phyloP scores from a whole-genome alignment of 306 rosid genomes.

The Begonia fuchsioides region DNA sequence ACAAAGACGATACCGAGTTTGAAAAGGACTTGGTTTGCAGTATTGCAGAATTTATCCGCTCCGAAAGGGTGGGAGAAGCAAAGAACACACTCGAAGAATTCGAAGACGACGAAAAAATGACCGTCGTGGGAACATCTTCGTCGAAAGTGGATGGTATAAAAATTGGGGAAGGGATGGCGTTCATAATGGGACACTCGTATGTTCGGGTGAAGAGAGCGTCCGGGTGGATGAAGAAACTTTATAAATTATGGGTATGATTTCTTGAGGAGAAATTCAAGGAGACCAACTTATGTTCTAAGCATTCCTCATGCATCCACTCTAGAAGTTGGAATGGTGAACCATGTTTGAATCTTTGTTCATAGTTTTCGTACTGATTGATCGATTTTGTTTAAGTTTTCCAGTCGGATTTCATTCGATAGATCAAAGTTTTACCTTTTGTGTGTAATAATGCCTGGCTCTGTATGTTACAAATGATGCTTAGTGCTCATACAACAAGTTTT shows the following conservation, averaged over 20 bases:
- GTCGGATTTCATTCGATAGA: too few species aligned
- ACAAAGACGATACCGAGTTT: constrained; percentile 77
- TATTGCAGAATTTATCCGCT: constrained; percentile 74
- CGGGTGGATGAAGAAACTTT: constrained; percentile 58
- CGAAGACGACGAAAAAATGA: constrained; percentile 53
- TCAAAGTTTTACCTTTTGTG: too few species aligned
- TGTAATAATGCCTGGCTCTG: too few species aligned
- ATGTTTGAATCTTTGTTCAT: constrained; percentile 27
- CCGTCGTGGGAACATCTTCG: constrained; percentile 79
- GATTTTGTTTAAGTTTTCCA: too few species aligned
- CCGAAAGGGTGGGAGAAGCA: constrained; percentile 32
- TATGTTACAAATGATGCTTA: too few species aligned
- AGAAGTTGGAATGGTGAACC: constrained; percentile 91
- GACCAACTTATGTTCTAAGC: constrained; percentile 69
- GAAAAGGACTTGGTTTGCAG: constrained; percentile 87
- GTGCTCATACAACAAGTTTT: too few species aligned
- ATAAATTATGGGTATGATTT: constrained; percentile 85
- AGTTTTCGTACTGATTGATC: not conserved
- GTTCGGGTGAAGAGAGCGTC: constrained; percentile 91
- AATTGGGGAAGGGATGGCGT: constrained; percentile 72
- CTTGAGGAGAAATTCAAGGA: constrained; percentile 83
- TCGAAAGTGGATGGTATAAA: constrained; percentile 48
- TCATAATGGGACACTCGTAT: constrained; percentile 86
- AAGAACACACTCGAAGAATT: constrained; percentile 15
- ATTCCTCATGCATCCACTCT: constrained; percentile 85